phyloP scores from a whole-genome alignment of 371 early-diverging fungal genomes.

The Mortierella sp. region DNA sequence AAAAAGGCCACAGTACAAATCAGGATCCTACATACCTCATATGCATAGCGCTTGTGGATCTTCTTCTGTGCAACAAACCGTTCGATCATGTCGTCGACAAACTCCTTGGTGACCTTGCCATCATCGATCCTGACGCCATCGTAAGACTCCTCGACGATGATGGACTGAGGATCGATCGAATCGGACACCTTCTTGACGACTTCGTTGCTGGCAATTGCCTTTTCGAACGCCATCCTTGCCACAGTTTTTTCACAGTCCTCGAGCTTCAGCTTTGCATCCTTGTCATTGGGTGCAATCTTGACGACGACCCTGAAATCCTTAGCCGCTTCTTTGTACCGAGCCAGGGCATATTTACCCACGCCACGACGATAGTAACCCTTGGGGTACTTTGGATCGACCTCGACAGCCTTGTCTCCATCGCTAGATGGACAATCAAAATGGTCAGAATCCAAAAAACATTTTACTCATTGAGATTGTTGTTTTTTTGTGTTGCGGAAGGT shows the following conservation, averaged over 20 bases:
- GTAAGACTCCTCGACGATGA: slow-evolving; percentile 79
- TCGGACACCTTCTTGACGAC: slow-evolving; percentile 34
- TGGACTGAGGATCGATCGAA: slow-evolving; percentile 30
- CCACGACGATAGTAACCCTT: slow-evolving; percentile 72
- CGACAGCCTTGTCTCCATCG: slow-evolving; percentile 90
- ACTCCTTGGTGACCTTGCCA: slow-evolving; percentile 78
- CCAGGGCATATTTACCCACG: slow-evolving; percentile 47
- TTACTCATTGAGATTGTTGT: too few species aligned
- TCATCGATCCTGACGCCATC: slow-evolving; percentile 71
- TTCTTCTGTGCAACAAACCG: slow-evolving; percentile 90
- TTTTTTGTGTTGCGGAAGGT: too few species aligned
- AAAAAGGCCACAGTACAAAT: too few species aligned
- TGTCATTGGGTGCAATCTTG: slow-evolving; percentile 75
- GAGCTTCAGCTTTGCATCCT: slow-evolving; percentile 75
- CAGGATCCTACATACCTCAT: slow-evolving; percentile 74
- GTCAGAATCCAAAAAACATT: too few species aligned
- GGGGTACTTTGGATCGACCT: slow-evolving; percentile 83
- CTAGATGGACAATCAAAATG: slow-evolving; percentile 35
- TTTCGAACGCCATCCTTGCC: slow-evolving; percentile 89
- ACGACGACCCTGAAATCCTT: slow-evolving; percentile 61
- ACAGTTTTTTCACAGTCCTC: slow-evolving; percentile 91
- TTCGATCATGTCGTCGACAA: slow-evolving; percentile 81
- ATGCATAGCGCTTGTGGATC: slow-evolving; percentile 90
- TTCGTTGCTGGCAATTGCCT: slow-evolving; percentile 80
- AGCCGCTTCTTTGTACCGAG: slow-evolving; percentile 52